A percentile compares a stretch with the other conserved stretches of the same genome.
Conservation (phyloP, 345 rosid genomes). For the Luvunga scandens region DNA sequence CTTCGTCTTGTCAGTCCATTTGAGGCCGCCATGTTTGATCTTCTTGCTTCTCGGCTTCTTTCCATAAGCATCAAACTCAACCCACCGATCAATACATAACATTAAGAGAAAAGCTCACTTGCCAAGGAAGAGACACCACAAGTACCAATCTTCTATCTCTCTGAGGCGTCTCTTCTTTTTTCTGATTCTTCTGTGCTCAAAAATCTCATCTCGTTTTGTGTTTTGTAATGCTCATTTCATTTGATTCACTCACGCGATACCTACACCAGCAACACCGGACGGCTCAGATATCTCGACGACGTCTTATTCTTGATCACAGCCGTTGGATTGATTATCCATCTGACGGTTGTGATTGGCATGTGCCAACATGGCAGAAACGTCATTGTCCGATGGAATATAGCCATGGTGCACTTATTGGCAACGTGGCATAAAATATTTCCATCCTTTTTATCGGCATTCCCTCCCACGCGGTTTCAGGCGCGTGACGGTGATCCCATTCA, state of each 20-base stretch:
- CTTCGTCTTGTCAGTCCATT: slow-evolving; percentile 47
- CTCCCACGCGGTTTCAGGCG: not conserved
- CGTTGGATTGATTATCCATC: slow-evolving; percentile 12
- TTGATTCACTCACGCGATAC: slow-evolving; percentile 7
- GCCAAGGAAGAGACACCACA: not conserved
- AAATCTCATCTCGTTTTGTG: slow-evolving; percentile 14
- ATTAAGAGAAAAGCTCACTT: slow-evolving; percentile 8
- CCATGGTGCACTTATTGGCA: slow-evolving; percentile 30
- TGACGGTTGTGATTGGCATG: slow-evolving; percentile 22
- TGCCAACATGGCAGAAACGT: slow-evolving; percentile 53
- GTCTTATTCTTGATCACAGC: not conserved
- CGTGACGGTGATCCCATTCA: not conserved
- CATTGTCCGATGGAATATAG: slow-evolving; percentile 40
- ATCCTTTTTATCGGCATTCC: not conserved
- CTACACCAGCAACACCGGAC: slow-evolving; percentile 28
- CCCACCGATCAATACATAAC: slow-evolving; percentile 15
- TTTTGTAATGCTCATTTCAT: not conserved
- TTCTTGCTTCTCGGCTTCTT: slow-evolving; percentile 42
- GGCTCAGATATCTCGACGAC: slow-evolving; percentile 30
- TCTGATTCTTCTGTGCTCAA: slow-evolving; percentile 6
- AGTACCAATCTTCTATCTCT: not conserved
- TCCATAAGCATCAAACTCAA: slow-evolving; percentile 34
- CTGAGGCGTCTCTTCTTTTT: slow-evolving; percentile 9
- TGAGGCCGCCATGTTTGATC: slow-evolving; percentile 35
- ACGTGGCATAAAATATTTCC: slow-evolving; percentile 20